These are phyloP conservation scores for Exophiala sideris DNA, from an alignment of 2,329 filamentous ascomycete species.

Conservation along the genomic window DNA sequence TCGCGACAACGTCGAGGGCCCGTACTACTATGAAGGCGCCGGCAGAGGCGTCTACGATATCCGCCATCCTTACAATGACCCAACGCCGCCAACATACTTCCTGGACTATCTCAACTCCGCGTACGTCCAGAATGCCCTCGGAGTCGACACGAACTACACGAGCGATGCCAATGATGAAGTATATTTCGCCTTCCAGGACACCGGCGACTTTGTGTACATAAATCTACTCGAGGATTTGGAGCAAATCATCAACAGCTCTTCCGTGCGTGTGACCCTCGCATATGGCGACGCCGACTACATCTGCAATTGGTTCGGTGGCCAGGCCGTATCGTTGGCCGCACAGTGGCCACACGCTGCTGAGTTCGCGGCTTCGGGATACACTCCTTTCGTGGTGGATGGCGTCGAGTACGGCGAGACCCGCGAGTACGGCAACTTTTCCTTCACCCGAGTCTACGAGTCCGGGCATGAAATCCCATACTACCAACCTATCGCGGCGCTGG, in stretches of 20 bases:
- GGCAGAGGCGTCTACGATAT: conserved; percentile 61
- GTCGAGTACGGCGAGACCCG: conserved; percentile 68
- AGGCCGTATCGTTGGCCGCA: conserved; percentile 65
- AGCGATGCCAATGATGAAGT: conserved; percentile 40
- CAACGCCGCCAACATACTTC: conserved; percentile 62
- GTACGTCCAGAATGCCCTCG: conserved; percentile 55
- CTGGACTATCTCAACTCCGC: conserved; percentile 59
- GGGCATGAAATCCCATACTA: conserved; percentile 62
- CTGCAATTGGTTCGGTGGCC: conserved; percentile 64
- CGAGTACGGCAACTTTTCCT: conserved; percentile 72
- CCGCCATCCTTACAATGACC: conserved; percentile 53
- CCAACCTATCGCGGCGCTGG: conserved; percentile 59
- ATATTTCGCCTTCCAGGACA: conserved; percentile 50
- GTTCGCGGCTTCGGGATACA: conserved; percentile 68
- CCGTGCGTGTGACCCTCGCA: conserved; percentile 67
- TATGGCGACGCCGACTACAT: conserved; percentile 62
- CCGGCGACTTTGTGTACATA: conserved; percentile 62
- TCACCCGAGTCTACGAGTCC: conserved; percentile 64
- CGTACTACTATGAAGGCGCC: conserved; percentile 52
- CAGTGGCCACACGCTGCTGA: conserved; percentile 48
- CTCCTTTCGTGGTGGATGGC: conserved; percentile 65
- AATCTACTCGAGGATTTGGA: conserved; percentile 60
- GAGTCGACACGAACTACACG: conserved; percentile 59
- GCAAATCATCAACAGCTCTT: conserved; percentile 55
- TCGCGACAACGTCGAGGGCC: conserved; percentile 54